These are phyloP conservation scores for Syzygium jambos DNA, from an alignment of 345 rosid species.

Conservation along the genomic window DNA sequence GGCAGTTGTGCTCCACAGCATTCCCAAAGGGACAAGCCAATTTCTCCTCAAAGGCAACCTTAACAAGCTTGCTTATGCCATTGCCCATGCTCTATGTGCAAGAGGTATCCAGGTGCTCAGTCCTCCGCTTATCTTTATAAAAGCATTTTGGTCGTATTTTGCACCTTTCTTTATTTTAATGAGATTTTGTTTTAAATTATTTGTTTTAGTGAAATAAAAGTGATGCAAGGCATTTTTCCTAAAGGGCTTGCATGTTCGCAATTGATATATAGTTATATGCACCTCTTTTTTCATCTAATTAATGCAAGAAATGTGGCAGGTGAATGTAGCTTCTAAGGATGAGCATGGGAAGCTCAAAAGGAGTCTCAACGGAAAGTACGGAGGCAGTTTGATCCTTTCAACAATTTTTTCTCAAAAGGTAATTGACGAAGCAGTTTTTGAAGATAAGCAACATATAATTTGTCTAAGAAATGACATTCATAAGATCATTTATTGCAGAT, in stretches of 20 bases:
- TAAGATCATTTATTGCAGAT: conserved; percentile 13
- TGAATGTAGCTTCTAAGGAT: conserved; percentile 8
- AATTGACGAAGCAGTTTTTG: not conserved
- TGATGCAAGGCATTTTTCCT: not conserved
- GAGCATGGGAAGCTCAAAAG: conserved; percentile 27
- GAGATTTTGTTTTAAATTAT: not conserved
- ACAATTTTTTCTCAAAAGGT: conserved; percentile 12
- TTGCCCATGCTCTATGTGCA: conserved; percentile 23
- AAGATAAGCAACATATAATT: not conserved
- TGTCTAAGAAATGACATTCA: not conserved
- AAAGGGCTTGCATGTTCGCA: not conserved
- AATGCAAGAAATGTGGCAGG: conserved; percentile 8
- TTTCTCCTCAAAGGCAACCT: conserved; percentile 32
- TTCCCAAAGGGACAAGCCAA: conserved; percentile 27
- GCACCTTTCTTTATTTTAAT: not conserved
- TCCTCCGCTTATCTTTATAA: not conserved
- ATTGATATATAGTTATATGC: not conserved
- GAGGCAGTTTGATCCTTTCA: conserved; percentile 14
- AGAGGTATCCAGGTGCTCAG: conserved; percentile 28
- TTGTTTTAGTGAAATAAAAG: not conserved
- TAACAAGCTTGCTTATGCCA: conserved; percentile 27
- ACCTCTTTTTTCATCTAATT: not conserved
- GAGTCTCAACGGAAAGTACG: conserved; percentile 3
- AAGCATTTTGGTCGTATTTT: not conserved
- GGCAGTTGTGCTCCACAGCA: conserved; percentile 31